Evolutionary conservation across 2,329 filamentous ascomycete species (phyloP), one percentile per base, ranked within the genome.

Genomic region (Claviceps arundinis): DNA sequence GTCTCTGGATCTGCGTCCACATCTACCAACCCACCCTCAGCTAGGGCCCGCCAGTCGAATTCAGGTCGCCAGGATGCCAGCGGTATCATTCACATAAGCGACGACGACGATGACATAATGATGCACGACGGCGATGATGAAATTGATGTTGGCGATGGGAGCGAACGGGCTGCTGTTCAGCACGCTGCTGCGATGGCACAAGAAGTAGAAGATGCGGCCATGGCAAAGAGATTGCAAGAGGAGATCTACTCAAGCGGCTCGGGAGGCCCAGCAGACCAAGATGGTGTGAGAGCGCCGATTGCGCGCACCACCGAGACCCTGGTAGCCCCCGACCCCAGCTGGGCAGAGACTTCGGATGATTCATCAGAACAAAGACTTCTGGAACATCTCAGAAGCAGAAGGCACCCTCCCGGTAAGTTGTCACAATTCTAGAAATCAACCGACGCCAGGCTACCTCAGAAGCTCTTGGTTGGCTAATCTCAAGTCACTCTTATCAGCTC

Each of bases 281-380:
- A 83, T 59, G 84, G 75, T 46, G 84, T 98, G 51, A 78, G 93
- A 62, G 93, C 93, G 47, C 93, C 93, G 8, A 94, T 98, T 68
- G 88, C 85, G 46, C 80, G 89, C 60, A 95, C 87, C 30, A 94
- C 88, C 13, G 93, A 98, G 70, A 95, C 89, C 0, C 76, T 98
- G 50, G 84, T 96, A 9, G 90, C 85, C 2, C 87, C 87, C 1
- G 70, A 68, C 56, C 60, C 58, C 45, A 63, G 61, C 22, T 80
- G 76, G 65, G 74, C 68, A 65, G 72, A 60, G n/a, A 34, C 16
- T 26, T 52, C 40, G 14, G 69, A 70, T 40, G 70, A 75, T 38
- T 75, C 74, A 47, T 73, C 82, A 64, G 74, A 81, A 54, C 74
- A 77, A 48, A 77, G 80, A 48, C 74, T 89, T 8, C 69, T 85